These are phyloP conservation scores for Microbotryum violaceum DNA, from an alignment of 1,284 basidiomycete species.

Conservation along the genomic window DNA sequence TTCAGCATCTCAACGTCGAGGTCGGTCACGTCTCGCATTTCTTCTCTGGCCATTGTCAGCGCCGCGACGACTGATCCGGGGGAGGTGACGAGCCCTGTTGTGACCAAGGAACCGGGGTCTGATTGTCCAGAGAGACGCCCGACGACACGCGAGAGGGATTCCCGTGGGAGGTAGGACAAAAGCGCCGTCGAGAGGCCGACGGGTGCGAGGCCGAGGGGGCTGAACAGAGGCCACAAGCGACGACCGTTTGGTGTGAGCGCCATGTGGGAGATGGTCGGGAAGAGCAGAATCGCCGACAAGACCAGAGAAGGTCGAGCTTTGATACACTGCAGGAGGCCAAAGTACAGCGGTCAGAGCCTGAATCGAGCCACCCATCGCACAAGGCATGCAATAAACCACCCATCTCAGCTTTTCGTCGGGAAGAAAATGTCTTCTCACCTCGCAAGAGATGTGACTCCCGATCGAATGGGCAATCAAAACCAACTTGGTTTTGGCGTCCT, in stretches of 20 bases:
- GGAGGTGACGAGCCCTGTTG: constrained; percentile 13
- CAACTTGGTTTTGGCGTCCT: constrained; percentile 4
- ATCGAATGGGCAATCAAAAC: constrained; percentile 30
- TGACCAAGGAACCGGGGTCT: constrained; percentile 2
- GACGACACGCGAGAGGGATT: constrained; percentile 10
- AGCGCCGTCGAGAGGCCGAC: constrained; percentile 21
- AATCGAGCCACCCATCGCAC: no score
- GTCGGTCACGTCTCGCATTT: constrained; percentile 13
- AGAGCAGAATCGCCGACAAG: constrained; percentile 17
- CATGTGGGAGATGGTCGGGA: constrained; percentile 32
- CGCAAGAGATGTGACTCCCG: constrained; percentile 19
- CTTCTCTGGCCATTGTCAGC: constrained; percentile 23
- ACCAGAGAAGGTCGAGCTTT: constrained; percentile 6
- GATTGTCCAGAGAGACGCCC: constrained; percentile 16
- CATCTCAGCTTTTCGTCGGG: no score
- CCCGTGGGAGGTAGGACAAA: constrained; percentile 22
- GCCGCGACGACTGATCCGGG: constrained; percentile 25
- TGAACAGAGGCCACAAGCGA: constrained; percentile 21
- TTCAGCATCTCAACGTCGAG: constrained; percentile 14
- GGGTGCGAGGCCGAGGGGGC: constrained; percentile 14
- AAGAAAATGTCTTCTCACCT: constrained; percentile 10
- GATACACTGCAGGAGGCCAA: not conserved
- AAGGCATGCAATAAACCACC: no score
- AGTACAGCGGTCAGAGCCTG: not conserved
- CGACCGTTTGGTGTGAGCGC: constrained; percentile 24